These are phyloP conservation scores for Cercospora sp. DNA, from an alignment of 2,329 filamentous ascomycete species.

Conservation along the genomic window DNA sequence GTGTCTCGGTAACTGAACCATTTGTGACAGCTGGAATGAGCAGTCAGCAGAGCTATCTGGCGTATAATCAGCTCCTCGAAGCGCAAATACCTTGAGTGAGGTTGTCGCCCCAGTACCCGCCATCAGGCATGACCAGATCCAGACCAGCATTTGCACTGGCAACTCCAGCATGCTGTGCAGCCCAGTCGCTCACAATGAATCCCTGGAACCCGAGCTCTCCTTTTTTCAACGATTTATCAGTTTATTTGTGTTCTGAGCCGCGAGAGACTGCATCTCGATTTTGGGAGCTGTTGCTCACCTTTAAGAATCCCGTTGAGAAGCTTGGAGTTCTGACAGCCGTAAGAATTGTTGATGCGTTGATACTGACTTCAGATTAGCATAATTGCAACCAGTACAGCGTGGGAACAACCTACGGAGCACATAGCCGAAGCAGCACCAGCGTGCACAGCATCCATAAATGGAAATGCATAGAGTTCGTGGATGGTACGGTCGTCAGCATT, in stretches of 20 bases:
- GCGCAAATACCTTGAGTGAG: constrained; percentile 34
- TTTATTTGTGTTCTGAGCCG: too few species aligned
- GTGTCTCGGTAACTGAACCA: constrained; percentile 52
- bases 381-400: not conserved
- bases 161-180: constrained; percentile 61
- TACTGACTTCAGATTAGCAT: constrained; percentile 46
- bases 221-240: not conserved
- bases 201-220: constrained; percentile 72
- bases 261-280: too few species aligned
- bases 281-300: not conserved
- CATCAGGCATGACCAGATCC: constrained; percentile 65
- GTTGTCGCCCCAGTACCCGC: constrained; percentile 39
- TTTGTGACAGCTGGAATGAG: constrained; percentile 54
- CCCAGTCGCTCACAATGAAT: constrained; percentile 66
- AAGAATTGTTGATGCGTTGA: constrained; percentile 61
- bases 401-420: constrained; percentile 48
- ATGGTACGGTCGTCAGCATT: constrained; percentile 65
- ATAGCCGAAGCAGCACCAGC: constrained; percentile 54
- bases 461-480: constrained; percentile 43
- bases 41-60: not conserved
- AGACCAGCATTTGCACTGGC: constrained; percentile 61
- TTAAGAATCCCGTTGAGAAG: constrained; percentile 61
- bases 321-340: constrained; percentile 62
- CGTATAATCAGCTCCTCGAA: too few species aligned
- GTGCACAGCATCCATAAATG: constrained; percentile 54